Conservation (phyloP, 768 basidiomycete genomes). For the Favolaschia claudopus region DNA sequence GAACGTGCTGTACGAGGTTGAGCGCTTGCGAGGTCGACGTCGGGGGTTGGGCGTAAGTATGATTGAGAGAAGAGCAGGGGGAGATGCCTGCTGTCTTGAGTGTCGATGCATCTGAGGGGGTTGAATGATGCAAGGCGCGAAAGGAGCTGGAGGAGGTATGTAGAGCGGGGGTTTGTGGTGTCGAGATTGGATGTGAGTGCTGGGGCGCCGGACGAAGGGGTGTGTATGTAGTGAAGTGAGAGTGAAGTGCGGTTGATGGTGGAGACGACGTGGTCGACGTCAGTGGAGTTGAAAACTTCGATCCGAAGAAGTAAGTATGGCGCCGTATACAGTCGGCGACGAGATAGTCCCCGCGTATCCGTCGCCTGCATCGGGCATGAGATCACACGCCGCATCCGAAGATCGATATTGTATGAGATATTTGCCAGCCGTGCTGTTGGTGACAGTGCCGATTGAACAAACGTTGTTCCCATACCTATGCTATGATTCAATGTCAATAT, state of each 20-base stretch:
- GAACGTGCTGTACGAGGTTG: no score
- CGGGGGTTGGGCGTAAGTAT: no score
- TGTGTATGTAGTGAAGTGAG: neutral
- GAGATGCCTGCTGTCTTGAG: no score
- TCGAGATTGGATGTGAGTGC: neutral
- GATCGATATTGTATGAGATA: constrained; percentile 11
- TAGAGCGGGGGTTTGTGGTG: neutral
- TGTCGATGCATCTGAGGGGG: no score
- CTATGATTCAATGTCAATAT: neutral
- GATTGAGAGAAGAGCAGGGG: no score
- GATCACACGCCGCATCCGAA: constrained; percentile 1
- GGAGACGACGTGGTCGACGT: neutral
- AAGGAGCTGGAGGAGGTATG: constrained; percentile 7
- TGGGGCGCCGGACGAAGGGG: neutral
- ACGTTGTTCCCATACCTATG: constrained; percentile 13
- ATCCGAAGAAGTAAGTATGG: constrained; percentile 9
- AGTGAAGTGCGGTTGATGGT: neutral
- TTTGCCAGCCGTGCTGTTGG: constrained; percentile 11
- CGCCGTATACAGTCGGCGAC: constrained; percentile 11
- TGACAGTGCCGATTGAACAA: constrained; percentile 4
- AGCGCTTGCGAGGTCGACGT: no score
- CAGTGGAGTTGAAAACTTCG: constrained; percentile 5
- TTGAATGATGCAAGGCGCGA: constrained; percentile 10
- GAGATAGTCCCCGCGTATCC: constrained; percentile 14
- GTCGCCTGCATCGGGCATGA: neutral